Conservation (phyloP, 331 rosid species). For the Quercus phellos region DNA sequence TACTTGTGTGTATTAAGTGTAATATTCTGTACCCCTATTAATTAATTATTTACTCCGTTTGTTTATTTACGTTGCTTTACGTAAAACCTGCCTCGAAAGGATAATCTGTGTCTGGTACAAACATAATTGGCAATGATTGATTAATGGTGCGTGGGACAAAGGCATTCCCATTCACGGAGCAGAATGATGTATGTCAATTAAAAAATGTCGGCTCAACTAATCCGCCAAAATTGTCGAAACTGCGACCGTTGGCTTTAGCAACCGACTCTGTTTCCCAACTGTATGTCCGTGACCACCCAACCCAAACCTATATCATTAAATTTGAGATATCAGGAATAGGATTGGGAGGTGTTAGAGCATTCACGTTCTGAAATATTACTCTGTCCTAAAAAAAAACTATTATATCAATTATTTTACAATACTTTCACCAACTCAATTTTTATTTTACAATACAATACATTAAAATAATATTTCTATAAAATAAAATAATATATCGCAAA, state of each 20-base stretch:
- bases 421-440: too few species aligned
- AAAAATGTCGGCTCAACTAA: conserved; percentile 4
- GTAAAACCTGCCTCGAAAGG: not conserved
- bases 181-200: not conserved
- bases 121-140: conserved; percentile 13
- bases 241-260: not conserved
- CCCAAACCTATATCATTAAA: not conserved
- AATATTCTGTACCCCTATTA: too few species aligned
- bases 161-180: not conserved
- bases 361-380: too few species aligned
- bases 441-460: too few species aligned
- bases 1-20: too few species aligned
- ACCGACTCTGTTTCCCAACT: conserved; percentile 21
- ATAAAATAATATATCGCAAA: too few species aligned
- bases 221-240: not conserved
- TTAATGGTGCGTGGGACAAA: not conserved
- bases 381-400: too few species aligned
- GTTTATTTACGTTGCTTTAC: not conserved
- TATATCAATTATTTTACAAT: too few species aligned
- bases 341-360: too few species aligned
- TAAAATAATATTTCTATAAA: too few species aligned
- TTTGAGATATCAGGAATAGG: too few species aligned
- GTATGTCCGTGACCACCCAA: conserved; percentile 31
- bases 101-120: not conserved
- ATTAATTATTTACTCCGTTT: too few species aligned